phyloP scores from a whole-genome alignment of 129 eudicot genomes.

The Artemisia annua region DNA sequence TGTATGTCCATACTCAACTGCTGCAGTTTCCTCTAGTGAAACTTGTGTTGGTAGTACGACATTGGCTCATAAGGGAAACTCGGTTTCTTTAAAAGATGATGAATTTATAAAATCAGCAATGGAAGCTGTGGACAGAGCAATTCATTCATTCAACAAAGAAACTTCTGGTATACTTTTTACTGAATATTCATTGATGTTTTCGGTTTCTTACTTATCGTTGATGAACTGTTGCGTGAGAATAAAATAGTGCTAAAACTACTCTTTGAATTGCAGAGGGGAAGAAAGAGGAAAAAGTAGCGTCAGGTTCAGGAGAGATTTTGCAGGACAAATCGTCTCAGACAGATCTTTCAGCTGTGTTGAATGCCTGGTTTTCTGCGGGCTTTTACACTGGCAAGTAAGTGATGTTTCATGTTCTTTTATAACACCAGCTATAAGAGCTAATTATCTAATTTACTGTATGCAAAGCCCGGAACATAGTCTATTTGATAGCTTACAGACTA shows the following conservation, averaged over 20 bases:
- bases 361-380: conserved; percentile 94
- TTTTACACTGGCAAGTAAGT: conserved; percentile 94
- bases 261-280: conserved; percentile 43
- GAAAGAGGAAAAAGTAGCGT: conserved; percentile 26
- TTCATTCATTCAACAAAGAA: conserved; percentile 36
- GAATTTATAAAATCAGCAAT: conserved; percentile 54
- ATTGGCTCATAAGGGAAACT: conserved; percentile 23
- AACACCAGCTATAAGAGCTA: not conserved
- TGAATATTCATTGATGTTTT: not conserved
- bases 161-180: conserved; percentile 15
- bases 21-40: conserved; percentile 27
- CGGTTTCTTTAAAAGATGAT: conserved; percentile 37
- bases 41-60: conserved; percentile 29
- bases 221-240: not conserved
- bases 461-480: not conserved
- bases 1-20: conserved; percentile 55
- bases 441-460: not conserved
- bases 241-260: not conserved
- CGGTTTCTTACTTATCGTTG: not conserved
- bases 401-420: not conserved
- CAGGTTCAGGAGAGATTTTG: not conserved
- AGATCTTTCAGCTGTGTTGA: conserved; percentile 63
- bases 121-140: conserved; percentile 69
- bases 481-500: not conserved
- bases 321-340: conserved; percentile 41